A percentile compares a stretch with the other conserved stretches of the same genome.
phyloP scores from a whole-genome alignment of 257 asterid species.

The Coffea eugenioides region DNA sequence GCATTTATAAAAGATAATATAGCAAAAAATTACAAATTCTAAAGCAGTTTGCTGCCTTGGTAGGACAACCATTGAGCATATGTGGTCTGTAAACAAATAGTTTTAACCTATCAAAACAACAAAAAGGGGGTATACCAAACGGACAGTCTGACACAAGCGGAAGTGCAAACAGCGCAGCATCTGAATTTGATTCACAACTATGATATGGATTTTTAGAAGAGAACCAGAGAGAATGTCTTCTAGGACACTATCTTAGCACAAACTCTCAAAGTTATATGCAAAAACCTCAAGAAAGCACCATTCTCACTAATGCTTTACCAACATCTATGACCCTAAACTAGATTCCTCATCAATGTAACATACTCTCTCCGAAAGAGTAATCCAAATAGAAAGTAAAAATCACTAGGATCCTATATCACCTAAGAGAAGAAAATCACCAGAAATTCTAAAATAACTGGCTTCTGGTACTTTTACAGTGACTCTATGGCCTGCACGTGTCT shows the following conservation, averaged over 20 bases:
- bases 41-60: neutral
- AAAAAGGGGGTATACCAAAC: neutral
- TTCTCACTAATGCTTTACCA: too few species aligned
- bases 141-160: too few species aligned
- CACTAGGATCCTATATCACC: neutral
- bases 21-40: neutral
- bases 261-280: neutral
- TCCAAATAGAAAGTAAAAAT: neutral
- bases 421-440: neutral
- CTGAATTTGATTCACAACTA: neutral
- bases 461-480: neutral
- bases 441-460: neutral
- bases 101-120: too few species aligned
- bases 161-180: neutral
- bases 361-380: too few species aligned
- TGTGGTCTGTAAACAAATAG: too few species aligned
- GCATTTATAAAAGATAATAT: neutral
- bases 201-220: neutral
- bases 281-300: neutral
- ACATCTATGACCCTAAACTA: too few species aligned
- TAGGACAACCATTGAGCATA: neutral
- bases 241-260: neutral
- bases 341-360: too few species aligned
- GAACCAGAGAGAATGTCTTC: neutral
- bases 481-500: too few species aligned